Evolutionary conservation across 2,329 filamentous ascomycete genomes (phyloP).

Genomic region (Nothomitra cinnamomea): DNA sequence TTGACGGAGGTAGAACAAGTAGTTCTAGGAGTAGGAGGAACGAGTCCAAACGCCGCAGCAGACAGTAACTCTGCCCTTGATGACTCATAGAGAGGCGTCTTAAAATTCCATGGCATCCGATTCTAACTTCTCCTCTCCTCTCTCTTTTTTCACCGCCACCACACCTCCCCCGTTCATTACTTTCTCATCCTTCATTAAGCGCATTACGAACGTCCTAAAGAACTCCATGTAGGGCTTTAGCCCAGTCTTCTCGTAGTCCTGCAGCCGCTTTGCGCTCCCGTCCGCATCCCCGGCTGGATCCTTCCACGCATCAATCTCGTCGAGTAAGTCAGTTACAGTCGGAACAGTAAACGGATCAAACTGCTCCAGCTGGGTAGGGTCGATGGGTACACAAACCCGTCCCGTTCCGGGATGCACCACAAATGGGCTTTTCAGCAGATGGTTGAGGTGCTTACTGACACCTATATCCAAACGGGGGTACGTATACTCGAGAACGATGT

Average conservation of each 20-base stretch:
- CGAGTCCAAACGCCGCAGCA: too few species aligned
- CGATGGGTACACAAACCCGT: constrained; percentile 87
- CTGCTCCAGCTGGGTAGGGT: constrained; percentile 51
- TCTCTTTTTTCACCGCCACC: constrained; percentile 28
- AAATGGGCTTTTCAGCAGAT: constrained; percentile 93
- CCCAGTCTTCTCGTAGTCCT: constrained; percentile 95
- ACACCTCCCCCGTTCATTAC: constrained; percentile 45
- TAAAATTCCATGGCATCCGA: constrained; percentile 49
- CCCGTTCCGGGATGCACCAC: constrained; percentile 92
- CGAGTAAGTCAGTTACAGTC: constrained; percentile 64
- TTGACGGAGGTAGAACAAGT: too few species aligned
- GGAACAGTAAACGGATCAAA: constrained; percentile 86
- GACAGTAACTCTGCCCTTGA: too few species aligned
- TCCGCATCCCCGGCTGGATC: constrained; percentile 22
- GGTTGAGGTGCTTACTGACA: constrained; percentile 94
- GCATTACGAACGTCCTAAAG: constrained; percentile 67
- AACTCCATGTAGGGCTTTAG: constrained; percentile 83
- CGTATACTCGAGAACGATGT: constrained; percentile 92
- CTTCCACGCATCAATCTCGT: constrained; percentile 75
- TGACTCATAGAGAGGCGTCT: constrained; percentile 9
- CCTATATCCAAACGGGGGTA: constrained; percentile 94
- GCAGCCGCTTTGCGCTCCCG: constrained; percentile 26
- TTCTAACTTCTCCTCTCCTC: constrained; percentile 28
- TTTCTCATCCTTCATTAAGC: constrained; percentile 58
- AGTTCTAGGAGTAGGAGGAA: too few species aligned